Evolutionary conservation across 2,329 filamentous ascomycete genomes (phyloP).

Genomic region (Nemania sp.): DNA sequence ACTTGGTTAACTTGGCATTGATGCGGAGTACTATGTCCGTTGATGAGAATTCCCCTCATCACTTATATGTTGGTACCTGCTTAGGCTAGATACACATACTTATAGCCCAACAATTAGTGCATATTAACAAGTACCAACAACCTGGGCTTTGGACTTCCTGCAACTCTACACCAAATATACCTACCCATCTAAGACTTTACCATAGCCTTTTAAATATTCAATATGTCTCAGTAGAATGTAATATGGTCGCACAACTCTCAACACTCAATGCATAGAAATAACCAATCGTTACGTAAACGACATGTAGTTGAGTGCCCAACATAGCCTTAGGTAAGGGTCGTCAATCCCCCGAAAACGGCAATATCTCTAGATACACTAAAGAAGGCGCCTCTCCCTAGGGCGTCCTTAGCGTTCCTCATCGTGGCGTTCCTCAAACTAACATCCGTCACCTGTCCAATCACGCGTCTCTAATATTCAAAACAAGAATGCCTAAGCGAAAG

Average conservation of each 20-base stretch:
- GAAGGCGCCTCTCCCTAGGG: neutral
- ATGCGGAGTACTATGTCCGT: no score
- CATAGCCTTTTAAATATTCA: no score
- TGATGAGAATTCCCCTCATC: neutral
- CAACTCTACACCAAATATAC: no score
- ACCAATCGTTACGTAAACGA: neutral
- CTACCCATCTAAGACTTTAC: no score
- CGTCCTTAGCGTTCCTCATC: neutral
- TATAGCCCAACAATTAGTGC: no score
- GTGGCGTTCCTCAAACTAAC: no score
- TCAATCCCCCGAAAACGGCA: neutral
- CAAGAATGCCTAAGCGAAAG: constrained; percentile 29
- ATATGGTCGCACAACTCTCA: neutral
- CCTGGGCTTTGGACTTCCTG: no score
- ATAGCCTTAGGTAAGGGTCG: neutral
- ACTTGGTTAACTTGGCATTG: neutral
- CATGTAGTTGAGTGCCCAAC: neutral
- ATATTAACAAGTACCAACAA: no score
- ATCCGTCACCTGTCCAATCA: constrained; percentile 1
- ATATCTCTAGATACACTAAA: neutral
- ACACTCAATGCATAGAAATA: neutral
- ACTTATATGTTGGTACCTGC: no score
- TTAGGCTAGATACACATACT: no score
- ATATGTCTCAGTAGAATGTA: no score
- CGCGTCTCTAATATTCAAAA: constrained; percentile 4